Evolutionary conservation across 495 filamentous ascomycete genomes (phyloP).

Genomic region (Lentithecium fluviatile): DNA sequence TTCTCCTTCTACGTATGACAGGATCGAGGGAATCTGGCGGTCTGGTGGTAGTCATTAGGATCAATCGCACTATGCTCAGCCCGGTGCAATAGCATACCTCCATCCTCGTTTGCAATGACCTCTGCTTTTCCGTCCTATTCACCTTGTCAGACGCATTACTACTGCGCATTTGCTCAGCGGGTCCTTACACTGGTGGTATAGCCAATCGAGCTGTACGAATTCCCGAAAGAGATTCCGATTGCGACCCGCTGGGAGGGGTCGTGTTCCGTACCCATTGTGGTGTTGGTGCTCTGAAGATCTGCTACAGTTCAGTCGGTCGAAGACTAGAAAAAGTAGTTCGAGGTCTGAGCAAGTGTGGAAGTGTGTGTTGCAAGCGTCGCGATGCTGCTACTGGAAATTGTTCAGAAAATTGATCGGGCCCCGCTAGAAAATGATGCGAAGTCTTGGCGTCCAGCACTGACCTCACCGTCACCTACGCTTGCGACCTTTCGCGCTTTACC

Average conservation of each 20-base stretch:
- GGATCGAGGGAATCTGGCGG: slow-evolving; percentile 90
- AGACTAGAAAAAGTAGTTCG: slow-evolving; percentile 12
- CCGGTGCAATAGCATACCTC: slow-evolving; percentile 56
- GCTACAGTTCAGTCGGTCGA: slow-evolving; percentile 12
- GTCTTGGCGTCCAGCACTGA: slow-evolving; percentile 10
- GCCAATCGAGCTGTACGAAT: slow-evolving; percentile 96
- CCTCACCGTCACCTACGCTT: background rate
- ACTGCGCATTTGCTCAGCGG: background rate
- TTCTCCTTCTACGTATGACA: slow-evolving; percentile 92
- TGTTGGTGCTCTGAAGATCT: background rate
- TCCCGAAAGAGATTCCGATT: slow-evolving; percentile 97
- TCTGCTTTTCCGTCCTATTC: slow-evolving; percentile 83
- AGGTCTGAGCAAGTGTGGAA: background rate
- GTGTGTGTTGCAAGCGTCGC: background rate
- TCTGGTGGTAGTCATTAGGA: slow-evolving; percentile 53
- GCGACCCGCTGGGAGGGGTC: slow-evolving; percentile 59
- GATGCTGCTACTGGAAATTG: background rate
- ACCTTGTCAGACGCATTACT: slow-evolving; percentile 3
- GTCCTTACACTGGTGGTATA: slow-evolving; percentile 64
- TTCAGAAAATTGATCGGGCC: slow-evolving; percentile 19
- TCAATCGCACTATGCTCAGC: background rate
- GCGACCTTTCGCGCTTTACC: background rate
- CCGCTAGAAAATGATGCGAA: slow-evolving; percentile 3
- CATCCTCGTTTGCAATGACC: slow-evolving; percentile 98
- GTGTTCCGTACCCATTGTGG: slow-evolving; percentile 56